Conservation (phyloP, 2,329 filamentous ascomycete genomes). For the Fusarium sterilihyphosum region DNA sequence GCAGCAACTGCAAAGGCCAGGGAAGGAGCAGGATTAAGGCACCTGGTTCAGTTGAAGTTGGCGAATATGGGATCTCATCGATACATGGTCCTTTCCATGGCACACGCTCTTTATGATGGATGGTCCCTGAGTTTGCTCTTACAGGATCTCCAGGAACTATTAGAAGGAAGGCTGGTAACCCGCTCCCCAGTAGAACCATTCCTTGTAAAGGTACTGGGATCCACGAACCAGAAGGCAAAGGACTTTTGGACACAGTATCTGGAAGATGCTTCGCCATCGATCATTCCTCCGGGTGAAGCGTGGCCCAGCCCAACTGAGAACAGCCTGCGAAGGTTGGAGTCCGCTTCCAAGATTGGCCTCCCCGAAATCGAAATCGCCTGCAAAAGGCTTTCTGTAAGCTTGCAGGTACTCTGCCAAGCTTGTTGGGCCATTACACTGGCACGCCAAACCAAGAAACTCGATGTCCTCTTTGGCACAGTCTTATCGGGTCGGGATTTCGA, state of each 20-base stretch:
- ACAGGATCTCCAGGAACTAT: conserved; percentile 73
- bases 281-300: conserved; percentile 37
- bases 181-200: conserved; percentile 63
- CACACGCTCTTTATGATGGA: conserved; percentile 91
- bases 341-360: background rate
- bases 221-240: conserved; percentile 31
- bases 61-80: conserved; percentile 45
- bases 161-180: conserved; percentile 55
- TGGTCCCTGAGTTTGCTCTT: conserved; percentile 83
- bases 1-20: conserved; percentile 52
- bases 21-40: conserved; percentile 46
- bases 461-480: conserved; percentile 84
- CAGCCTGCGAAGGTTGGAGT: conserved; percentile 27
- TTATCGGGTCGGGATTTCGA: conserved; percentile 85
- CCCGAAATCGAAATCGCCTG: conserved; percentile 64
- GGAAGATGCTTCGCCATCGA: conserved; percentile 56
- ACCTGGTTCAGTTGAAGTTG: conserved; percentile 62
- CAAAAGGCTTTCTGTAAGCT: conserved; percentile 71
- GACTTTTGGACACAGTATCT: conserved; percentile 80
- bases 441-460: conserved; percentile 69
- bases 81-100: conserved; percentile 74
- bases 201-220: conserved; percentile 50
- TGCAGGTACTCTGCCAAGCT: conserved; percentile 80
- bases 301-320: background rate
- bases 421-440: conserved; percentile 80